Evolutionary conservation across 805 yeast species (phyloP), one percentile per base, ranked within the genome.

Genomic region (Candida cerambycidarum): DNA sequence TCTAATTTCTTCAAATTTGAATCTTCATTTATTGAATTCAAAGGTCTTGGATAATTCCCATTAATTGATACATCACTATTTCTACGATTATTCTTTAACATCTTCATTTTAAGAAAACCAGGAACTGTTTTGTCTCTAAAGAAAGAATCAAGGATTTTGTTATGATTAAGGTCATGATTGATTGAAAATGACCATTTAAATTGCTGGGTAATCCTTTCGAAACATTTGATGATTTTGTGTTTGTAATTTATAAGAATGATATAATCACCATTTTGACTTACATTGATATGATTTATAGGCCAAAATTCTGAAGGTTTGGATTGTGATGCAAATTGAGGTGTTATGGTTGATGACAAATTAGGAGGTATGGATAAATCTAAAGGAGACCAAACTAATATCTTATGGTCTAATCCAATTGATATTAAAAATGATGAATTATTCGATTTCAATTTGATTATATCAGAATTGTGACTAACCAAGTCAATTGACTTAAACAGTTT

Each of bases 361-460:
- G 60, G 52, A 1, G 69, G 67, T 5, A 17, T 23, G 0, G 50
- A 46, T 16, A 41, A 28, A 14, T 46, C 61, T 42, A 81, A 56
- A 3, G 89, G 89, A 0, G 86, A 82, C 95, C 95, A 87, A 9
- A 86, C 78, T 24, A 79, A 59, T 3, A 87, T 72, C 45, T 73
- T 77, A 51, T 84, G 89, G 53, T 87, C 95, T 55, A 88, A 65
- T 3, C 90, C 92, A 19, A 84, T 75, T 1, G 85, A 74, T 0
- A 86, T 80, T 17, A 85, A 71, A 52, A 85, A 82, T 2, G 88
- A 80, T 40, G 79, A 72, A 11, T 76, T 65, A 11, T 86, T 81
- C 0, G 88, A 75, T n/a, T 72, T 63, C 9, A 85, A 65, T 43
- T 73, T 74, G 25, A 83, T 70, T 3, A 85, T 71, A 57, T 88